Evolutionary conservation across 2,329 filamentous ascomycete species (phyloP).

Genomic region (Pseudogymnoascus sp.): DNA sequence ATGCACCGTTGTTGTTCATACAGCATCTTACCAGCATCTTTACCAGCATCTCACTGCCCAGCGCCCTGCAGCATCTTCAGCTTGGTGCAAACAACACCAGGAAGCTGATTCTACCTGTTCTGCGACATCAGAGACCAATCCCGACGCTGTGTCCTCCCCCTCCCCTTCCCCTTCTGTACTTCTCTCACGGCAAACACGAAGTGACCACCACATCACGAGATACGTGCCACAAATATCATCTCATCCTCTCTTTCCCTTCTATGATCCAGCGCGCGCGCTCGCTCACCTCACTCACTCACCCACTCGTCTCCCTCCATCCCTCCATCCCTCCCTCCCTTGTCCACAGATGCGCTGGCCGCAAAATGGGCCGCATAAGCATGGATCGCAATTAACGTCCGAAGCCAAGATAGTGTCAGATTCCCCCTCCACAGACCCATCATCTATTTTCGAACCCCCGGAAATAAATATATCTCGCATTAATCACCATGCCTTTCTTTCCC

Average conservation of each 20-base stretch:
- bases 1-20: constrained; percentile 9
- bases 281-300: not conserved
- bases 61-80: constrained; percentile 1
- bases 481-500: not conserved
- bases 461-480: not conserved
- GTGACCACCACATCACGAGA: constrained; percentile 1
- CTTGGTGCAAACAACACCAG: constrained; percentile 1
- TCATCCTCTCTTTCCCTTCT: not conserved
- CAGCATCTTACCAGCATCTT: not conserved
- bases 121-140: not conserved
- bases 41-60: not conserved
- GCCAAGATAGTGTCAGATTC: not conserved
- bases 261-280: not conserved
- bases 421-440: not conserved
- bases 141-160: not conserved
- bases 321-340: too few relatives aligned
- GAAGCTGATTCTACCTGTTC: constrained; percentile 4
- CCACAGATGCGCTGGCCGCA: not conserved
- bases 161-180: constrained; percentile 1
- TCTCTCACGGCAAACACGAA: not conserved
- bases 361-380: not conserved
- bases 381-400: not conserved
- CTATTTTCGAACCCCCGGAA: not conserved
- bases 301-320: not conserved
- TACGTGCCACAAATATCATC: constrained; percentile 9